phyloP scores from a whole-genome alignment of 2,329 filamentous ascomycete genomes.

The Venturia oleaginea region DNA sequence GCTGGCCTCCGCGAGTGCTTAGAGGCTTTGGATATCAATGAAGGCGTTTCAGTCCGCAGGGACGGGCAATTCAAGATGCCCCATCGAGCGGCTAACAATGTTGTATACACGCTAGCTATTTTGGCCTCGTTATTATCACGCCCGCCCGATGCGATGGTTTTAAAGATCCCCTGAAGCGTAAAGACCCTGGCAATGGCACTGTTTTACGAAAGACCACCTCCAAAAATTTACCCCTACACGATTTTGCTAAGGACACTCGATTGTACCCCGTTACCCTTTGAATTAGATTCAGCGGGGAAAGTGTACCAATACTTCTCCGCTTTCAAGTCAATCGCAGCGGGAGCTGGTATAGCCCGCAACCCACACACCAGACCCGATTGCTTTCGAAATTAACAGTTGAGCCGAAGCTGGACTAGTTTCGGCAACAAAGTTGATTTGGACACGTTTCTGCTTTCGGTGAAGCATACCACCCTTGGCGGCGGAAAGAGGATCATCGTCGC shows the following conservation, averaged over 20 bases:
- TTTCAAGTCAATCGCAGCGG: not conserved
- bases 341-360: not conserved
- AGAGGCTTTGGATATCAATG: not conserved
- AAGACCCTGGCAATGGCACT: not conserved
- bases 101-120: not conserved
- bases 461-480: not conserved
- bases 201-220: not conserved
- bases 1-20: not conserved
- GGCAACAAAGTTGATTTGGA: not conserved
- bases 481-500: not conserved
- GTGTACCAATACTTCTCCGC: not conserved
- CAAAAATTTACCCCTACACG: not conserved
- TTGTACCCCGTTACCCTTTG: not conserved
- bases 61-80: not conserved
- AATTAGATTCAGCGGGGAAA: not conserved
- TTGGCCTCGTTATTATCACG: not conserved
- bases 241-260: not conserved
- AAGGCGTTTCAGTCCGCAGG: not conserved
- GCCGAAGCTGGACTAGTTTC: not conserved
- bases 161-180: not conserved
- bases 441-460: not conserved
- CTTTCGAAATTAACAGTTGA: not conserved
- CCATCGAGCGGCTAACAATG: slow-evolving; percentile 2
- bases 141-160: not conserved
- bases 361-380: not conserved